Conservation (phyloP, 2,329 filamentous ascomycete species). For the Botrytis sinoallii region DNA sequence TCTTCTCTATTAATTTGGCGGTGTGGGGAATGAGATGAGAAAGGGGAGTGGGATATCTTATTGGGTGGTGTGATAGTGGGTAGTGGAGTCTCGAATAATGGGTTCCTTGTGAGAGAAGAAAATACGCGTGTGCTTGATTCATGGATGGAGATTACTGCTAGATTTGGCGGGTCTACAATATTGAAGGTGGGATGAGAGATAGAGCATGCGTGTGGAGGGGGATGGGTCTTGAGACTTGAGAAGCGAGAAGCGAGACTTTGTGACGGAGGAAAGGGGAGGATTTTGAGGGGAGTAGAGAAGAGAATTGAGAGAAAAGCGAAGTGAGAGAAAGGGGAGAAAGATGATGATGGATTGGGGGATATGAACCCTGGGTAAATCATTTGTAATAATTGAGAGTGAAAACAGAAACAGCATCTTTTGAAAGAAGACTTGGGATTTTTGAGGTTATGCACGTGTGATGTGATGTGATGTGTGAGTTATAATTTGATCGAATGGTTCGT, state of each 20-base stretch:
- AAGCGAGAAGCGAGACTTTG: neutral
- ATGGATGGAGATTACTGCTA: neutral
- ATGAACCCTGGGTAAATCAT: conserved; percentile 15
- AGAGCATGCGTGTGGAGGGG: neutral
- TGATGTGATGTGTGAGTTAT: neutral
- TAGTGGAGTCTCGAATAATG: neutral
- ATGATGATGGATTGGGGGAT: neutral
- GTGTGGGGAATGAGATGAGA: neutral
- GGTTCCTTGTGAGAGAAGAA: neutral
- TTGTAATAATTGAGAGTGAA: conserved; percentile 15
- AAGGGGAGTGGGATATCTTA: neutral
- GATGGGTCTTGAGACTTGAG: no score
- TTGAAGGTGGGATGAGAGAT: neutral
- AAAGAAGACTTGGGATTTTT: neutral
- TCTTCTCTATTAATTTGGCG: conserved; percentile 17
- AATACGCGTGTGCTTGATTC: neutral
- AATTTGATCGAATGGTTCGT: neutral
- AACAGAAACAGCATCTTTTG: conserved; percentile 11
- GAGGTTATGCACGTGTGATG: neutral
- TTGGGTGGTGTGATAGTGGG: neutral
- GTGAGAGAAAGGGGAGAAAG: neutral
- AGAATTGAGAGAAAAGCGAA: neutral
- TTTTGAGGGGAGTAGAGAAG: neutral
- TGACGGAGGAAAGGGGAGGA: neutral
- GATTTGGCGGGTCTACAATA: neutral